Evolutionary conservation across 192 early-diverging fungal genomes (phyloP), one percentile per base, ranked within the genome.

Genomic region (Linnemannia exigua): DNA sequence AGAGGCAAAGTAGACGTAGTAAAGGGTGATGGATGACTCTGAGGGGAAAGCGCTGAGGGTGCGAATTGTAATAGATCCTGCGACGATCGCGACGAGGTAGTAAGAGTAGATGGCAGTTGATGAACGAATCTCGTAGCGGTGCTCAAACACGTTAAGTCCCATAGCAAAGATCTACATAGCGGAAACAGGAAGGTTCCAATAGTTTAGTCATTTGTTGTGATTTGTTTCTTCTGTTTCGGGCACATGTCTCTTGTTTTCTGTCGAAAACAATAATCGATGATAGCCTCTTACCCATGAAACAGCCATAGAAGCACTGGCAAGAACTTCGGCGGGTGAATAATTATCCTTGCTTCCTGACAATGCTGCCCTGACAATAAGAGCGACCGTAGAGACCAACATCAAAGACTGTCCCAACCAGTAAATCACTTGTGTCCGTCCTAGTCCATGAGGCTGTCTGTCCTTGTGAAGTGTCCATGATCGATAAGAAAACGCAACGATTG

Each of bases 101-200:
- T 71, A 82, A 2, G 50, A 36, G 44, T 68, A 75, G 37, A 82
- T 82, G 46, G 58, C 36, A 1, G 63, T 82, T 44, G 81, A 82
- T 0, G 81, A 77, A 28, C 75, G 75, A 35, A 82, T 68, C 35
- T 82, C 70, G 63, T 76, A 82, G n/a, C n/a, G 47, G 75, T 82
- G 81, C 35, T 82, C 81, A 16, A 46, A 47, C 22, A 28, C 0
- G 28, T 82, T 77, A 3, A 76, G 20, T 3, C 25, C 19, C 41
- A 61, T 35, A 11, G 70, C 75, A 35, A 76, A 35, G 3, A 73
- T 22, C 80, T 82, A 76, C 15, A 17, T 50, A 17, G 12, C 25
- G 14, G 0, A 50, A 17, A 14, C 58, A 63, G 9, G 52, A 25
- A n/a, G n/a, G n/a, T n/a, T n/a, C n/a, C n/a, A n/a, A n/a, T n/a